A percentile compares a stretch with the other conserved stretches of the same genome.
phyloP scores from a whole-genome alignment of 176 grass and related monocot genomes.

The Cenchrus purpureus region DNA sequence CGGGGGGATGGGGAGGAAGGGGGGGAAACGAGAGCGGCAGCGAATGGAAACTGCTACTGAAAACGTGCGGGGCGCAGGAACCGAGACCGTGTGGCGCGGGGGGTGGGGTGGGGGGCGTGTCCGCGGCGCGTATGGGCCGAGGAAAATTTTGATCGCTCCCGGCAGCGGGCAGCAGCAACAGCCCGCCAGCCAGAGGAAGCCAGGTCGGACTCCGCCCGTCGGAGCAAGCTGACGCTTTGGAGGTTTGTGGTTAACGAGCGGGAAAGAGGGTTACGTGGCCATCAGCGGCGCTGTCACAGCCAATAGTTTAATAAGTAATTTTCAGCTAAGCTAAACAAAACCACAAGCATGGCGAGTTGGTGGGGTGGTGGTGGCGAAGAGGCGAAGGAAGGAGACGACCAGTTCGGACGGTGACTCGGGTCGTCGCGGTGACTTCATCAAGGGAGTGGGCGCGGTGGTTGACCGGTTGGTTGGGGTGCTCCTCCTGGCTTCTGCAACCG shows the following conservation, averaged over 20 bases:
- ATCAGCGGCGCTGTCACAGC: background rate
- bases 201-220: background rate
- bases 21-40: background rate
- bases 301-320: background rate
- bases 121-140: constrained; percentile 33
- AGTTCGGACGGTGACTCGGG: background rate
- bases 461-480: background rate
- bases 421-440: background rate
- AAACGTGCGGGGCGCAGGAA: constrained; percentile 44
- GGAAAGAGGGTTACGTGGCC: background rate
- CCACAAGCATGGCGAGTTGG: no score
- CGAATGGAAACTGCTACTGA: constrained; percentile 9
- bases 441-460: background rate
- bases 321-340: background rate
- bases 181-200: background rate
- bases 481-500: background rate
- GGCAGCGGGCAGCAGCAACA: background rate
- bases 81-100: constrained; percentile 12
- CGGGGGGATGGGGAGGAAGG: background rate
- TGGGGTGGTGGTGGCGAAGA: background rate
- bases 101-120: background rate
- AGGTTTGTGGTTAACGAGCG: background rate
- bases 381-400: background rate
- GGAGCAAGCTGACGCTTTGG: background rate
- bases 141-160: constrained; percentile 4